Evolutionary conservation across 345 rosid genomes (phyloP).

Genomic region (Dipteronia dyeriana): DNA sequence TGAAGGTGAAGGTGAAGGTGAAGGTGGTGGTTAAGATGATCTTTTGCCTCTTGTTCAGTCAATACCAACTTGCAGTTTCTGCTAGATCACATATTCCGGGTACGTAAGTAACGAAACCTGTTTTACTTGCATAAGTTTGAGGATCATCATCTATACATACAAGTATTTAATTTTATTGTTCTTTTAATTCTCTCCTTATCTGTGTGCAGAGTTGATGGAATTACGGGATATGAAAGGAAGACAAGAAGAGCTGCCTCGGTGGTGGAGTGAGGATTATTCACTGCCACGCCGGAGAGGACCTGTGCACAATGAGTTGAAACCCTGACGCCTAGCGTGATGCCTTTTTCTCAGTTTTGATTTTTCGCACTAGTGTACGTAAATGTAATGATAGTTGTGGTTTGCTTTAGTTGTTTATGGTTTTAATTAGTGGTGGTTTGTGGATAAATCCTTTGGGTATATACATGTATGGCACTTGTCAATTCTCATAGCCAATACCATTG

Average conservation of each 20-base stretch:
- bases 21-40: constrained; percentile 17
- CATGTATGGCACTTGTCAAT: no score
- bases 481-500: no score
- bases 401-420: not conserved
- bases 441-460: no score
- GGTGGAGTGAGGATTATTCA: constrained; percentile 37
- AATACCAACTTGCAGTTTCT: constrained; percentile 14
- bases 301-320: constrained; percentile 32
- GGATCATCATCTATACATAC: not conserved
- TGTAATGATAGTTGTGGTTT: not conserved
- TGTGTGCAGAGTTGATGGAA: constrained; percentile 20
- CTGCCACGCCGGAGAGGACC: constrained; percentile 18
- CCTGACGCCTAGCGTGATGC: constrained; percentile 28
- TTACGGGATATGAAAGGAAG: not conserved
- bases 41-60: constrained; percentile 19
- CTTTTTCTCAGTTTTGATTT: not conserved
- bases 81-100: constrained; percentile 21
- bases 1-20: constrained; percentile 19
- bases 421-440: no score
- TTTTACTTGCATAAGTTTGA: not conserved
- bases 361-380: not conserved
- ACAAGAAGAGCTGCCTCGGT: not conserved
- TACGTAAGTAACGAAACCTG: constrained; percentile 6
- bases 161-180: not conserved
- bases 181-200: no score